These are phyloP conservation scores for Pestalotiopsis sp. DNA, from an alignment of 2,329 filamentous ascomycete genomes.

Conservation along the genomic window DNA sequence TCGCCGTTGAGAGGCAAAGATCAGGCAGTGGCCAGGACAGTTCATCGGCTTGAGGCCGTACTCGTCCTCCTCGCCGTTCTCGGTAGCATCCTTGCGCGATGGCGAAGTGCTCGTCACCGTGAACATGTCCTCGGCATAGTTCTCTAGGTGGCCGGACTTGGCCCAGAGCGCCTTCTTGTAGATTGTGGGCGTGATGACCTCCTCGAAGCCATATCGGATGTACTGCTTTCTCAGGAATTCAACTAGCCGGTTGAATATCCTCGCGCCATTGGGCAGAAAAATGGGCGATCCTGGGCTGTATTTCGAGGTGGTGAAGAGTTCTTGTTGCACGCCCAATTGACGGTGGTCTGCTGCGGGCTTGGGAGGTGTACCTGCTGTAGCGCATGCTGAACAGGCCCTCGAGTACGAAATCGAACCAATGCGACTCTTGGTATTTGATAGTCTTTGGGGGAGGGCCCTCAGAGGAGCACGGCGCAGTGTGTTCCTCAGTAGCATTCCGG, in stretches of 20 bases:
- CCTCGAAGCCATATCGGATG: constrained; percentile 80
- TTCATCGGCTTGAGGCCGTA: constrained; percentile 93
- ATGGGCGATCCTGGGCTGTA: constrained; percentile 87
- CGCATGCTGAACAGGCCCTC: constrained; percentile 33
- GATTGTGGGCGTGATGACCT: constrained; percentile 88
- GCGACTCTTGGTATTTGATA: background rate
- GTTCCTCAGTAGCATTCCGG: constrained; percentile 12
- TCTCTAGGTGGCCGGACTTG: constrained; percentile 83
- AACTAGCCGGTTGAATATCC: constrained; percentile 82
- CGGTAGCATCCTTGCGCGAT: constrained; percentile 36
- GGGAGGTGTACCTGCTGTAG: constrained; percentile 25
- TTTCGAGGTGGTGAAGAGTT: constrained; percentile 76
- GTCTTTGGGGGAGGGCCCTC: background rate
- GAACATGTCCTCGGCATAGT: constrained; percentile 93
- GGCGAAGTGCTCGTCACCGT: constrained; percentile 66
- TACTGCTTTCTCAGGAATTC: constrained; percentile 85
- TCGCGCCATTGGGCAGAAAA: constrained; percentile 79
- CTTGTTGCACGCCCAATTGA: constrained; percentile 65
- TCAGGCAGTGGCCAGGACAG: constrained; percentile 90
- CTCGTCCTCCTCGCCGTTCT: constrained; percentile 33
- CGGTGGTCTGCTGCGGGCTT: constrained; percentile 55
- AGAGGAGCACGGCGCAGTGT: background rate
- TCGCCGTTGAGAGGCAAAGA: constrained; percentile 81
- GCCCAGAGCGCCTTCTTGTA: constrained; percentile 90
- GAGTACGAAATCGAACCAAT: background rate